These are phyloP conservation scores for Taxillus chinensis DNA, from an alignment of 164 flowering plant genomes.

Conservation along the genomic window DNA sequence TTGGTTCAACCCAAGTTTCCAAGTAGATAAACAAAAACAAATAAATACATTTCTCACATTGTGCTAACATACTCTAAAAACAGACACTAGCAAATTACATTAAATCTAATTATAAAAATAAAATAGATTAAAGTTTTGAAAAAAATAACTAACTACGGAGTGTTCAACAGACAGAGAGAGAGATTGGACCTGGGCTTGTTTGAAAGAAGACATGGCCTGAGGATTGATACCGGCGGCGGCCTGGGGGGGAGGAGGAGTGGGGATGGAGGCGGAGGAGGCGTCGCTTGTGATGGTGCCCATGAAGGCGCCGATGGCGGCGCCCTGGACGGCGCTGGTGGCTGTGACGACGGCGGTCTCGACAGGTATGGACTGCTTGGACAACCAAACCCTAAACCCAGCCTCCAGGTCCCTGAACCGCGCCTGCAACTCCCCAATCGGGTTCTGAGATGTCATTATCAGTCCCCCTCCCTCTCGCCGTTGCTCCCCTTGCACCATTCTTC, in stretches of 20 bases:
- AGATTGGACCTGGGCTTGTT: conserved; percentile 73
- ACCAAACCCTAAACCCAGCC: conserved; percentile 45
- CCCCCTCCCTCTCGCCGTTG: conserved; percentile 20
- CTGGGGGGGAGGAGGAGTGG: conserved; percentile 42
- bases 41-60: too few relatives aligned
- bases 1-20: too few relatives aligned
- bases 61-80: too few relatives aligned
- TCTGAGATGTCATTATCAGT: conserved; percentile 15
- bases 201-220: conserved; percentile 70
- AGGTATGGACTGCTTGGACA: conserved; percentile 67
- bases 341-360: conserved; percentile 88
- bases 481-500: conserved; percentile 4
- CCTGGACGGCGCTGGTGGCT: conserved; percentile 61
- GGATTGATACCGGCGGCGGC: conserved; percentile 34
- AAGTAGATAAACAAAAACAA: too few relatives aligned
- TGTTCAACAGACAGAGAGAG: too few relatives aligned
- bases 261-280: conserved; percentile 26
- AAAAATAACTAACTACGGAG: too few relatives aligned
- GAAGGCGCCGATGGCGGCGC: conserved; percentile 79
- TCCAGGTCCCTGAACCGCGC: conserved; percentile 54
- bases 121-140: too few relatives aligned
- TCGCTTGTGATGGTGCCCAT: conserved; percentile 82
- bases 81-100: too few relatives aligned
- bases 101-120: too few relatives aligned
- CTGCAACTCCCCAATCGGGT: conserved; percentile 55